Evolutionary conservation across 371 early-diverging fungal species (phyloP), one percentile per base, ranked within the genome.

Genomic region (Dichotomocladium elegans): DNA sequence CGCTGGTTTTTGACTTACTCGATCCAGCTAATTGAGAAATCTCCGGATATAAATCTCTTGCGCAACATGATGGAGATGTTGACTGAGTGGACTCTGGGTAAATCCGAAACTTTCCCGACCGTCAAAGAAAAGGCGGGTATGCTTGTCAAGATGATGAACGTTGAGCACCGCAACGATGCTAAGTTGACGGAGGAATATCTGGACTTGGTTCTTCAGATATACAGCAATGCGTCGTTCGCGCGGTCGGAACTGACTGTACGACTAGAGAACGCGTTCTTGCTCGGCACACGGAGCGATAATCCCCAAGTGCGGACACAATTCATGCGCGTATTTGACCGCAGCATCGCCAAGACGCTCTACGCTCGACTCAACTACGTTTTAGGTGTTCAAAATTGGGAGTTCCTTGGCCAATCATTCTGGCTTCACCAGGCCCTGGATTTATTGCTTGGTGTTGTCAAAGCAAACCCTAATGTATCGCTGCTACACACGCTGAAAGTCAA

Each of bases 331-430:
- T 88, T 98, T 48, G 85, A 96, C 51, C 65, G 81, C 5, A 91
- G 91, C 60, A 74, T 96, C 47, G 81, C 84, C 1, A 69, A 64
- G 3, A 63, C 79, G 0, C 61, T 96, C 5, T 72, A 81, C 52
- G 67, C 83, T 15, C 81, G 99, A 0, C 70, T 98, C 15, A 86
- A 87, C 33, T 99, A 98, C 57, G 77, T 98, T 19, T 57, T 99
- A 29, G 91, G 90, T 25, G 82, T 93, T 0, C 99, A 99, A 61
- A 95, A 93, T 55, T 99, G 99, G 99, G 96, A 96, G 43, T 84
- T 77, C 49, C 73, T 98, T 12, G 80, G 89, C 0, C 74, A 77
- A 15, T 79, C 83, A 12, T 98, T 92, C 60, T 98, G 98, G 96
- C 68, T 98, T 5, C 89, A 88, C 52, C 95, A 97, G 53, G 93